These are phyloP conservation scores for Tricholoma saponaceum DNA, from an alignment of 768 basidiomycete genomes.

Conservation along the genomic window DNA sequence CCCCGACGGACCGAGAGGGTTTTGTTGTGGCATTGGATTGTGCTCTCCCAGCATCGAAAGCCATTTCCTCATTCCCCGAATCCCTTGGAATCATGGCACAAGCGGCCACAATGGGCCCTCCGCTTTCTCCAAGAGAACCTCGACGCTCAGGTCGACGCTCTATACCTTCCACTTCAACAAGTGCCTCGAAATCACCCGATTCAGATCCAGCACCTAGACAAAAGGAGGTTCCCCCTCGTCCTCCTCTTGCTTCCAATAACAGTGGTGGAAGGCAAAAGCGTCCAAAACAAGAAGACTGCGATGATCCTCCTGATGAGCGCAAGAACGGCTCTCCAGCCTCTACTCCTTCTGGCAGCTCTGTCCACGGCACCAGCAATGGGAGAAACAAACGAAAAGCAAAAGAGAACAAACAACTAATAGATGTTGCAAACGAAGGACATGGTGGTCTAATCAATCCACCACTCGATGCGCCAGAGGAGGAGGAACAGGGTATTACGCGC, in stretches of 20 bases:
- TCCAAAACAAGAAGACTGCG: conserved; percentile 70
- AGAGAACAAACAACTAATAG: conserved; percentile 36
- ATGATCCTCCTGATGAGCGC: conserved; percentile 55
- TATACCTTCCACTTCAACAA: conserved; percentile 60
- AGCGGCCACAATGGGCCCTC: conserved; percentile 69
- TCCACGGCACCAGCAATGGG: conserved; percentile 23
- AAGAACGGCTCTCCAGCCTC: conserved; percentile 38
- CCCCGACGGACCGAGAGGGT: conserved; percentile 6
- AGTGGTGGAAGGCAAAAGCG: conserved; percentile 50
- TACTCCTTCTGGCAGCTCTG: conserved; percentile 27
- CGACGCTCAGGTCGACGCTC: conserved; percentile 76
- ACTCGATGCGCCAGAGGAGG: conserved; percentile 48
- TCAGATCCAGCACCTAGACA: conserved; percentile 55
- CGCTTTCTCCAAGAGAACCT: conserved; percentile 72
- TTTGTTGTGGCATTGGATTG: conserved; percentile 5
- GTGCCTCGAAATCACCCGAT: conserved; percentile 72
- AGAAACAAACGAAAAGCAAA: conserved; percentile 62
- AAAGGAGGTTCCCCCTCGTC: conserved; percentile 40
- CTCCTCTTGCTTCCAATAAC: conserved; percentile 34
- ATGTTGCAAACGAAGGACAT: conserved; percentile 21
- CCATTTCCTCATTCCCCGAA: conserved; percentile 6
- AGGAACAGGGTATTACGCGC: conserved; percentile 67
- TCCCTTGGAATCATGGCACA: conserved; percentile 49
- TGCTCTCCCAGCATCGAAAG: background rate
- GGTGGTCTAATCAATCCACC: conserved; percentile 26